A percentile compares a stretch with the other conserved stretches of the same genome.
These are phyloP conservation scores for Melanogaster broomeanus DNA, from an alignment of 768 basidiomycete species.

Conservation along the genomic window DNA sequence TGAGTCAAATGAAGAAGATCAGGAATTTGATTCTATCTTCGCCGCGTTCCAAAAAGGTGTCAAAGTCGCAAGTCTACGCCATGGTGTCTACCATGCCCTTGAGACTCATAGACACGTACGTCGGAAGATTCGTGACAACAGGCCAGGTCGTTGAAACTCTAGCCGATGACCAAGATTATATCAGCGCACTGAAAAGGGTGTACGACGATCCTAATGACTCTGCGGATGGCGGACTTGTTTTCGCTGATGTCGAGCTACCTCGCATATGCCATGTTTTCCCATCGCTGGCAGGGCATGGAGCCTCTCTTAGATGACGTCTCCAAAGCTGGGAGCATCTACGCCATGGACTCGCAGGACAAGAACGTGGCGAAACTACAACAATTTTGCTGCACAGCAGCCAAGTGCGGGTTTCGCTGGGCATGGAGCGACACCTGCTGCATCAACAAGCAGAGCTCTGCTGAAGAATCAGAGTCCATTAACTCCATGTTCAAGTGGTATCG, in stretches of 20 bases:
- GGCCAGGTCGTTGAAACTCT: conserved; percentile 14
- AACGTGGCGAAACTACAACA: conserved; percentile 25
- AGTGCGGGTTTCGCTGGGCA: conserved; percentile 32
- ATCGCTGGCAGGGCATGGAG: conserved; percentile 24
- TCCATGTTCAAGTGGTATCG: conserved; percentile 32
- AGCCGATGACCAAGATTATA: background rate
- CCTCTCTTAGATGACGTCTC: conserved; percentile 17
- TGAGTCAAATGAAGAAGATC: no score
- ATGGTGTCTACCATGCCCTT: conserved; percentile 17
- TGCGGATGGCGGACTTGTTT: background rate
- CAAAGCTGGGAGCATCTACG: conserved; percentile 16
- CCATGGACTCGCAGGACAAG: conserved; percentile 4
- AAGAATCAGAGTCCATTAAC: conserved; percentile 30
- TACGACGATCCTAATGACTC: background rate
- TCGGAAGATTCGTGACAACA: conserved; percentile 15
- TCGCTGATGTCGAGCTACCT: conserved; percentile 20
- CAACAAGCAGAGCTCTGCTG: conserved; percentile 21
- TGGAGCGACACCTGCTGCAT: conserved; percentile 33
- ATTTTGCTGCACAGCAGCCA: conserved; percentile 28
- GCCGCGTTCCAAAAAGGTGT: background rate
- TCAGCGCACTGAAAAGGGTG: background rate
- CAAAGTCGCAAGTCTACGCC: background rate
- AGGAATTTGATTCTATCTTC: background rate
- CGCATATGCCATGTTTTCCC: conserved; percentile 29
- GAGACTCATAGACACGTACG: conserved; percentile 27